Evolutionary conservation across 495 filamentous ascomycete species (phyloP), one percentile per base, ranked within the genome.

Genomic region (Peziza echinospora): DNA sequence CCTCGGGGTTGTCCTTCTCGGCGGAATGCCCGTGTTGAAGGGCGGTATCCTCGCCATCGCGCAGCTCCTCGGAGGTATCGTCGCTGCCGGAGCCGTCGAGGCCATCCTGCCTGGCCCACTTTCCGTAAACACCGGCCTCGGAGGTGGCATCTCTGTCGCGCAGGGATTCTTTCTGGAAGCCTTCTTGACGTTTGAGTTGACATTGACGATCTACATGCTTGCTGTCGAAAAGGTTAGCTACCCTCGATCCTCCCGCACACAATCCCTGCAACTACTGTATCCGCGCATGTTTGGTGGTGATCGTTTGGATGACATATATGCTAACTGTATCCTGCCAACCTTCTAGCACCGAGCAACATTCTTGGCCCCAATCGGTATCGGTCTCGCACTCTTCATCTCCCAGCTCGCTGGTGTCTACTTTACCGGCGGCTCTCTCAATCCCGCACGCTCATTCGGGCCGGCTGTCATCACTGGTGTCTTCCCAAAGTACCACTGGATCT

Each of bases 181-280:
- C 64, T 78, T 92, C 50, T 67, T 87, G 10, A 89, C 83, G 0
- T 71, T 78, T 1, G 71, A 84, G 59, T 63, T 92, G 24, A 73
- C 85, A 17, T 75, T 86, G 47, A 71, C 80, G 5, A 77, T 87
- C 25, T 80, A 86, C 62, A 83, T 91, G 67, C 63, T 89, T 42
- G 82, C 83, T 2, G 77, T 75, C 13, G 82, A 86, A 60, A 89
- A 86, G 41, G 52, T 55, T 10, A 43, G 30, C 6, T 37, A 11
- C 30, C 30, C 13, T 37, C 30, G 19, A 13, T 11, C 30, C 3
- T 37, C 30, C 11, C 19, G 6, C 2, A 19, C 11, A 43, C 4
- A 19, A n/a, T 21, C 2, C 41, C 11, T 19, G 2, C 2, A 34
- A 34, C 26, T 34, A 34, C 8, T n/a, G 26, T n/a, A 8, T 34